Conservation (phyloP, 208 protist genomes). For the Trypanosoma melophagium region DNA sequence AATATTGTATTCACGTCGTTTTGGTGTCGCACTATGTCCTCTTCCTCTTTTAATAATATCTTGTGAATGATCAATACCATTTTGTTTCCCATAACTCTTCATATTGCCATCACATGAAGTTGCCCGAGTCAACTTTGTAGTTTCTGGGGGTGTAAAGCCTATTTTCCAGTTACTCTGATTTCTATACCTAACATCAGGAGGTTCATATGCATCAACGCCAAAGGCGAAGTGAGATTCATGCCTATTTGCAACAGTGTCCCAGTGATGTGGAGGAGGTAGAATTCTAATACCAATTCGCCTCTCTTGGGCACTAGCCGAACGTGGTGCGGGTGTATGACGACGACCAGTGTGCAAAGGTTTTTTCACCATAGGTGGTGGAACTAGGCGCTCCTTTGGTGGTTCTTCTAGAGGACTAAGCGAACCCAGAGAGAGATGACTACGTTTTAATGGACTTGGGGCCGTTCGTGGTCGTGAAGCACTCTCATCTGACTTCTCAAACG, state of each 20-base stretch:
- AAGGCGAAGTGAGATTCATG: conserved; percentile 49
- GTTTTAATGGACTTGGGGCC: conserved; percentile 17
- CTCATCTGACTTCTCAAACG: conserved; percentile 1
- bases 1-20: conserved; percentile 54
- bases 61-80: background rate
- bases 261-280: conserved; percentile 58
- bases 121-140: background rate
- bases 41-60: conserved; percentile 41
- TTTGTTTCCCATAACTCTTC: background rate
- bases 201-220: conserved; percentile 28
- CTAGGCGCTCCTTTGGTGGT: conserved; percentile 30
- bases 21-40: conserved; percentile 28
- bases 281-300: conserved; percentile 52
- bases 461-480: conserved; percentile 4
- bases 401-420: conserved; percentile 54
- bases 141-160: conserved; percentile 1
- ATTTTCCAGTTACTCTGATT: conserved; percentile 53
- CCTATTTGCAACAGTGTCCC: conserved; percentile 44
- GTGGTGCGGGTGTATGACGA: conserved; percentile 48
- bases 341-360: conserved; percentile 42
- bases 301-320: conserved; percentile 37
- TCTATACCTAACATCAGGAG: conserved; percentile 24
- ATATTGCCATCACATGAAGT: background rate
- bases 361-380: conserved; percentile 56
- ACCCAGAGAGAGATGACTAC: conserved; percentile 44